Base-by-base conservation (phyloP, 1,139 yeast species). In the Suhomyces guaymorum region DNA sequence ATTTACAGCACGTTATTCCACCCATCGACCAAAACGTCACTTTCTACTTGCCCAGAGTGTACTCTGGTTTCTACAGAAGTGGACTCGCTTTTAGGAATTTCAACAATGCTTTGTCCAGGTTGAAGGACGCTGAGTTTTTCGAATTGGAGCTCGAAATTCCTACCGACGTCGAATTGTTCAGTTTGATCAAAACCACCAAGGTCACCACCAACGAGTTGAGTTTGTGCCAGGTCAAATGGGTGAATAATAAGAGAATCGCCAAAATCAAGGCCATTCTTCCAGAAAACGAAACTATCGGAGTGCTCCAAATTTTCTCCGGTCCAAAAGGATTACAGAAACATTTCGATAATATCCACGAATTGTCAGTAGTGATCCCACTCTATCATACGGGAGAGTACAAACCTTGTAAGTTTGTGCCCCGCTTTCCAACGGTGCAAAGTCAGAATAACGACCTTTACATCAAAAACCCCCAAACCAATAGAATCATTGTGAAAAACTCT, bases 211-310 rank as follows among this genome's bases (percentile, higher is more conserved):
- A 73, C 51, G 80, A 75, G 42, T 67, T 74, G 24, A 77, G 90
- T 2, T 66, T 90, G 38, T 76, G 89, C 15, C 98, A 92, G 61
- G 63, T 83, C 2, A 81, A 74, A 47, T 85, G 95, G 87, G 69
- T 69, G 31, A 77, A 76, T 43, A 73, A 75, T 30, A 73, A 70
- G 36, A 72, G 96, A 41, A 68, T 74, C 32, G 90, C 87, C 39
- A 78, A 88, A 35, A 70, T 92, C 40, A 92, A 92, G 57, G 95
- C 95, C 0, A 67, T 81, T 9, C 62, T 92, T 31, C 96, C 97
- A 0, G 79, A 78, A 15, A 72, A 70, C 16, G 78, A 75, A 35
- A 60, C 74, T 1, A 75, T 80, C 36, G 97, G 96, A 1, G 81
- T 82, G 8, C 65, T 90, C 33, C 85, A 84, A 47, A 70, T 89